Evolutionary conservation across 306 rosid genomes (phyloP), one percentile per base, ranked within the genome.

Genomic region (Cucurbita pepo): DNA sequence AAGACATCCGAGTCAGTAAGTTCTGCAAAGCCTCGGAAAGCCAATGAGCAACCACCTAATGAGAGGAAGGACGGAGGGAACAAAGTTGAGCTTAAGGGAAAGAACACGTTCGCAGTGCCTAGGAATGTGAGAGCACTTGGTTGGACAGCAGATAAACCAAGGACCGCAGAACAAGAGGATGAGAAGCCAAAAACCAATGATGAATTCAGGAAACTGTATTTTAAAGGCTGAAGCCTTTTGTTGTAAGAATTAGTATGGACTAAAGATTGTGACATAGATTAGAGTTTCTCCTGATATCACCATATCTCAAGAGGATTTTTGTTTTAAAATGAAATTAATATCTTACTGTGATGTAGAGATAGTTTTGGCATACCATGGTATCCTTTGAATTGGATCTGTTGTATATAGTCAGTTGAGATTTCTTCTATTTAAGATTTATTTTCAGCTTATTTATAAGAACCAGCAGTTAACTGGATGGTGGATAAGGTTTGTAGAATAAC

Each of bases 91-190:
- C 82, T 90, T 38, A 86, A 78, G 80, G 95, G 98, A 77, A 94
- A 83, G 83, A 94, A 89, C 82, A 89, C 95, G 72, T 91, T 91
- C 77, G 97, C 97, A 0, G 76, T 81, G 77, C 97, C 97, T 55
- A 82, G 92, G 77, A 91, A 83, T 74, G 93, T 89, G 18, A 79
- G 80, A 77, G 82, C 87, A 50, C 92, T 85, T 62, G 90, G 91
- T 79, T 76, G 72, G 83, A 76, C 73, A 74, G 81, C 78, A 6
- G 83, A 82, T 80, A 82, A 86, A 80, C 90, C 87, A 25, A 84
- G 74, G 71, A 44, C 69, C 3, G 83, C 76, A 77, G 88, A 82
- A 54, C 67, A 67, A 37, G 83, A 47, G 5, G 95, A 84, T 57
- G 96, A 86, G 58, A 80, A 36, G 75, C 99, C 97, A 22, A 94